Percentiles rank a stretch among this genome's conserved stretches.
Conservation (phyloP, 2,329 filamentous ascomycete genomes). For the Fragosphaeria purpurea region DNA sequence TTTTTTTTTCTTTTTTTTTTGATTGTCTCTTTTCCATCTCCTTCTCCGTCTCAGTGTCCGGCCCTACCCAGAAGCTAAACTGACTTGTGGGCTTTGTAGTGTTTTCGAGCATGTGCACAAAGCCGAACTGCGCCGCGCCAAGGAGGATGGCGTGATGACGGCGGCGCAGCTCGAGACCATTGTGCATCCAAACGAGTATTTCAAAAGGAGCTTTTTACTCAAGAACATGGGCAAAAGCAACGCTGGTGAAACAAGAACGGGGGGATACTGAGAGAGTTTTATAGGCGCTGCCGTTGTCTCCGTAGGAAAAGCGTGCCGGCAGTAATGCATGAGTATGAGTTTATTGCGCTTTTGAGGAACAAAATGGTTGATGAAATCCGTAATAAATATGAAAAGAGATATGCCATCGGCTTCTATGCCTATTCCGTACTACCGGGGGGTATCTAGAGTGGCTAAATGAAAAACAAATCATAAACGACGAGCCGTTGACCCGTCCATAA, state of each 20-base stretch:
- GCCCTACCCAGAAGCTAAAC: not conserved
- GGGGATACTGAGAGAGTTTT: conserved; percentile 26
- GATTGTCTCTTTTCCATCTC: not conserved
- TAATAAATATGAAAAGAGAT: too few species aligned
- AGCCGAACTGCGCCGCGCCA: conserved; percentile 63
- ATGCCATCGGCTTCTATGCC: too few species aligned
- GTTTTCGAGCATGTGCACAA: conserved; percentile 88
- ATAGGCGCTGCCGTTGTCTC: not conserved
- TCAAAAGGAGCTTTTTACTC: conserved; percentile 84
- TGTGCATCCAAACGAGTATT: conserved; percentile 95
- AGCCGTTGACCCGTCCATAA: too few species aligned
- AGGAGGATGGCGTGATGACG: conserved; percentile 62
- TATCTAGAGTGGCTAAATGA: too few species aligned
- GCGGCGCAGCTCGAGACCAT: conserved; percentile 82
- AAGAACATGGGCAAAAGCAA: conserved; percentile 60
- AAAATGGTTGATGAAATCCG: too few species aligned
- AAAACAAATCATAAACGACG: too few species aligned
- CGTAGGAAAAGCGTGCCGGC: not conserved
- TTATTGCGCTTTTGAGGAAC: not conserved
- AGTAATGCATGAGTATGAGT: conserved; percentile 1
- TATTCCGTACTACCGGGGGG: too few species aligned
- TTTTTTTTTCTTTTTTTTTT: not conserved
- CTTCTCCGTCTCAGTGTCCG: not conserved
- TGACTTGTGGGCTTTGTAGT: conserved; percentile 23
- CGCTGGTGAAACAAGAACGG: conserved; percentile 46